Evolutionary conservation across 768 basidiomycete genomes (phyloP).

Genomic region (Panaeolus cyanescens): DNA sequence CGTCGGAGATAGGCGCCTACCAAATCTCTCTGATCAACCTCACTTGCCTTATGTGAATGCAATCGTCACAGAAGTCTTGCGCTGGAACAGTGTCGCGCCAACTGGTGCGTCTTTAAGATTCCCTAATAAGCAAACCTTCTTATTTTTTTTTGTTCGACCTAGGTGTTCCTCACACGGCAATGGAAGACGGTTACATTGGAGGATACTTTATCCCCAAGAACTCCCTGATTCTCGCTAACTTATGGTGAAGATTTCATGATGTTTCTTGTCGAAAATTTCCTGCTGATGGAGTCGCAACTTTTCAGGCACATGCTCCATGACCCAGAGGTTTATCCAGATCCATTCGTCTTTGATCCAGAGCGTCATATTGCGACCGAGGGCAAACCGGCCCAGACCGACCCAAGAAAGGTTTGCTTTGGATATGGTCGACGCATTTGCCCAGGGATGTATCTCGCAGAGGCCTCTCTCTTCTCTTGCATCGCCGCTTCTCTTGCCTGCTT

Average conservation of each 20-base stretch:
- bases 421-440: conserved; percentile 50
- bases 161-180: conserved; percentile 49
- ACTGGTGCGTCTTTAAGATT: conserved; percentile 28
- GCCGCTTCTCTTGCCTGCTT: conserved; percentile 50
- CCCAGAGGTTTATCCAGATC: conserved; percentile 47
- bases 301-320: conserved; percentile 58
- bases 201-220: conserved; percentile 54
- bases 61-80: conserved; percentile 46
- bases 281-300: not conserved
- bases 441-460: conserved; percentile 54
- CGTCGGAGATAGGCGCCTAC: conserved; percentile 37
- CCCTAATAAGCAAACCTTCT: not conserved
- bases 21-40: conserved; percentile 39
- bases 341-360: conserved; percentile 50
- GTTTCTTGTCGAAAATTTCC: not conserved
- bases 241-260: conserved; percentile 36
- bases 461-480: conserved; percentile 46
- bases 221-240: conserved; percentile 44
- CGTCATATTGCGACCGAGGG: conserved; percentile 37
- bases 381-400: conserved; percentile 38
- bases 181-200: conserved; percentile 42
- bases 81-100: conserved; percentile 51
- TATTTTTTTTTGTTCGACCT: not conserved
- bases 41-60: conserved; percentile 51
- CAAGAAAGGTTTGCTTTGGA: conserved; percentile 44